Evolutionary conservation across 2,329 filamentous ascomycete genomes (phyloP).

Genomic region (Phoma sp.): DNA sequence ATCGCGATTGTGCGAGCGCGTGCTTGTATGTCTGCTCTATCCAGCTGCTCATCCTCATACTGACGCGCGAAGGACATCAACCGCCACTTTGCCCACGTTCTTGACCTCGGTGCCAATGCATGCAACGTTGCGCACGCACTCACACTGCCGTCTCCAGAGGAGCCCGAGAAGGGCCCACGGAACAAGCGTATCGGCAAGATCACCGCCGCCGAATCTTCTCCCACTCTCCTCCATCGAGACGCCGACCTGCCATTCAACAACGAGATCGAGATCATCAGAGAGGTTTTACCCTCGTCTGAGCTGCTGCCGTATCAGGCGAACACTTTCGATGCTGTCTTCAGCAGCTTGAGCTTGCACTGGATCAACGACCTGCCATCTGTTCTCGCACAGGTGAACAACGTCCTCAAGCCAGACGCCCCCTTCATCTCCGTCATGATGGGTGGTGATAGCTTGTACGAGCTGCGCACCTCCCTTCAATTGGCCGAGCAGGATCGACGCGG

Average conservation of each 20-base stretch:
- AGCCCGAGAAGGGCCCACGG: slow-evolving; percentile 69
- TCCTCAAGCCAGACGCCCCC: slow-evolving; percentile 87
- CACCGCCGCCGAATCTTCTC: slow-evolving; percentile 81
- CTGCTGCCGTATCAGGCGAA: slow-evolving; percentile 75
- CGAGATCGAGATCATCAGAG: slow-evolving; percentile 72
- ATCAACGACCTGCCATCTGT: slow-evolving; percentile 93
- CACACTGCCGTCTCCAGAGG: slow-evolving; percentile 65
- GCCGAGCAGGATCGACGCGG: slow-evolving; percentile 89
- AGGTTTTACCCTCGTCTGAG: slow-evolving; percentile 77
- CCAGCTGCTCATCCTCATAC: background rate
- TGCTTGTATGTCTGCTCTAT: slow-evolving; percentile 64
- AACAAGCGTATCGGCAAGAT: slow-evolving; percentile 74
- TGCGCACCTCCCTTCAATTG: slow-evolving; percentile 90
- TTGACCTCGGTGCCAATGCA: slow-evolving; percentile 93
- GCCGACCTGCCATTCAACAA: slow-evolving; percentile 74
- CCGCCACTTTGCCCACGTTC: slow-evolving; percentile 78
- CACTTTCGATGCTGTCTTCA: slow-evolving; percentile 88
- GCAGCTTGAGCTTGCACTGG: slow-evolving; percentile 92
- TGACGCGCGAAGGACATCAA: slow-evolving; percentile 78
- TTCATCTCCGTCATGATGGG: slow-evolving; percentile 97
- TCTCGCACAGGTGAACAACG: slow-evolving; percentile 80
- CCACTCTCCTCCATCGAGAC: slow-evolving; percentile 80
- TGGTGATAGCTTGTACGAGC: slow-evolving; percentile 90
- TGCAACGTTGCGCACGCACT: slow-evolving; percentile 91
- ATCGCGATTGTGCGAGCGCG: slow-evolving; percentile 78